Conservation (phyloP, 2,329 filamentous ascomycete species). For the Sclerotinia minor region DNA sequence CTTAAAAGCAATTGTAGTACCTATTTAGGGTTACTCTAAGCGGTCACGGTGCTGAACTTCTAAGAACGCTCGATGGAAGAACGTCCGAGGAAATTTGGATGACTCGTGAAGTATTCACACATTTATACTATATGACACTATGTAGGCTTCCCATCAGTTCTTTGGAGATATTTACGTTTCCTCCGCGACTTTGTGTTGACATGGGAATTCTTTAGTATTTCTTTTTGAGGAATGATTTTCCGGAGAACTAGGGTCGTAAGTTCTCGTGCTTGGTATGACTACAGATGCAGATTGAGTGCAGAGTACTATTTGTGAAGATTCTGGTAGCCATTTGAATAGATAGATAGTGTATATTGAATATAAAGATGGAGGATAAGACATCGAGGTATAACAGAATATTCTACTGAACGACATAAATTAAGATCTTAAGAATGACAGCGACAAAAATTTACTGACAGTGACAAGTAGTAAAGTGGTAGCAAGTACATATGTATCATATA, state of each 20-base stretch:
- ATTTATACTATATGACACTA: no score
- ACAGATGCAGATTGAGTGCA: not conserved
- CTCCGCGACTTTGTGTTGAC: no score
- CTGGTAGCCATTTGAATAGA: not conserved
- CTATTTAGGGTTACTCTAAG: not conserved
- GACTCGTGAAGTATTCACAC: not conserved
- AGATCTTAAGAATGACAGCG: no score
- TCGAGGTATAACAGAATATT: not conserved
- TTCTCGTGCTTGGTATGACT: no score
- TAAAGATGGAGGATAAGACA: not conserved
- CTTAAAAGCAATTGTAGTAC: no score
- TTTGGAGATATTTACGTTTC: no score
- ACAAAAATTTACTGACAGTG: no score
- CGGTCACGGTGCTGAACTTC: not conserved
- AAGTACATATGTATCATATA: no score
- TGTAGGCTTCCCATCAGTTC: no score
- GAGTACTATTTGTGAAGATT: not conserved
- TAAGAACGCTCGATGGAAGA: not conserved
- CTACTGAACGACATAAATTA: not conserved
- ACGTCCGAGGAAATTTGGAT: not conserved
- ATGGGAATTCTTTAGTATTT: not conserved
- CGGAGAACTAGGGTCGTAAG: not conserved
- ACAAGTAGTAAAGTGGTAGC: no score
- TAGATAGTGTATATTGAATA: not conserved
- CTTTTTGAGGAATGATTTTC: not conserved